Evolutionary conservation across 2,329 filamentous ascomycete species (phyloP), one percentile per base, ranked within the genome.

Genomic region (Chaetomiaceae sp.): DNA sequence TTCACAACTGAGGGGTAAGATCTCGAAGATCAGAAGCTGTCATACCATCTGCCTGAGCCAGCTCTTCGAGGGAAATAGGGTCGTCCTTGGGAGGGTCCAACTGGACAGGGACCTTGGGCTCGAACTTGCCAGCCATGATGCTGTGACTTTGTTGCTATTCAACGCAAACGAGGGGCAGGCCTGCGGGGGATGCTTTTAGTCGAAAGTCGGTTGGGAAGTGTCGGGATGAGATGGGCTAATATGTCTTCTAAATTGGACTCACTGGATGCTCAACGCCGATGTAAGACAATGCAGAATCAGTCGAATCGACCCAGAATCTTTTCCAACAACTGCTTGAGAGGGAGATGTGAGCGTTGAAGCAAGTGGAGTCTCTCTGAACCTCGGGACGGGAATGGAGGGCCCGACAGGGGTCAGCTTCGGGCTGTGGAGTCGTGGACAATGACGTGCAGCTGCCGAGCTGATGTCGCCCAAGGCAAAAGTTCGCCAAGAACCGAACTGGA

Each of bases 61-160:
- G 79, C 64, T 92, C 84, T 54, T 94, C 88, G 1, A 79, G 66
- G n/a, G 85, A 84, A 64, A 99, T 96, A 34, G 82, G 81, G 65
- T 96, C 91, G 67, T 90, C 81, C 74, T 95, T 97, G 14, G 94
- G 94, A 34, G 90, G 86, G 54, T 87, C 78, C 55, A 99, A 82
- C 53, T 84, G 73, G 56, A 94, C 85, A 3, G 88, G 80, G 25
- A 75, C 74, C 72, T 94, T 95, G 39, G 90, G 89, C 68, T 88
- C 86, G 64, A 95, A 95, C 63, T 81, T 86, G 59, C 78, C 80
- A 56, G 77, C 69, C 81, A 84, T 84, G 58, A 54, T 71, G 53
- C 39, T 12, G 19, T 37, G 15, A 36, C 9, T n/a, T 37, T 47
- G 20, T 14, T 6, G 27, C 9, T 31, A 12, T 29, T n/a, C n/a